Evolutionary conservation across 2,329 filamentous ascomycete genomes (phyloP), one percentile per base, ranked within the genome.

Genomic region (Xylariales sp.): DNA sequence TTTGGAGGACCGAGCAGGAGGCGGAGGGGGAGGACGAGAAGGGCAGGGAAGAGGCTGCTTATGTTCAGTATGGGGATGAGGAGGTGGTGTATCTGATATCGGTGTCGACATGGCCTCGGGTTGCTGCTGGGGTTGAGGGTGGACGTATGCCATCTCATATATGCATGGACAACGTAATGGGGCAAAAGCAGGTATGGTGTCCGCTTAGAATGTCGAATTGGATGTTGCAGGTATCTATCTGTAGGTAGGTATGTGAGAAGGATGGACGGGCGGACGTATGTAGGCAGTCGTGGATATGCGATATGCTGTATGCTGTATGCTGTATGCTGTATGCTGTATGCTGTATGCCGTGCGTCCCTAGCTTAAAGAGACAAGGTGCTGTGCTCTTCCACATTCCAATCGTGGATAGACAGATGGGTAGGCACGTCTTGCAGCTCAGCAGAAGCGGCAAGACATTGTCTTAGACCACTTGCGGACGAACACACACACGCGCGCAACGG

Each of bases 1-100:
- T 31, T 58, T 58, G 40, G 51, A 47, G 40, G 50, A 38, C 24
- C 33, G 28, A 21, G 41, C 18, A 16, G 45, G 44, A 21, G 22
- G 43, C 46, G 36, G 51, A 38, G 46, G 47, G 42, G 43, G 46
- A 16, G 48, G 49, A 31, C 45, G 47, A 46, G 52, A 45, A 34
- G 44, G 48, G 44, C 45, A 43, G 34, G 46, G 44, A 42, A 46
- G 43, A 37, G 32, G 20, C 20, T 43, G 15, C 24, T 28, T 21
- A 31, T 15, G 40, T 40, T 9, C 40, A 34, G 14, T 34, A 27
- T 36, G 42, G 31, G 29, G 37, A 33, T 31, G 25, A 28, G 12
- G 34, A 18, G 42, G 43, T 14, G 31, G 46, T 20, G 46, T 47
- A 21, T 38, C 41, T 40, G 44, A 37, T 39, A 24, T 39, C 27